Evolutionary conservation across 2,329 filamentous ascomycete genomes (phyloP).

Genomic region (Chalara sp.): DNA sequence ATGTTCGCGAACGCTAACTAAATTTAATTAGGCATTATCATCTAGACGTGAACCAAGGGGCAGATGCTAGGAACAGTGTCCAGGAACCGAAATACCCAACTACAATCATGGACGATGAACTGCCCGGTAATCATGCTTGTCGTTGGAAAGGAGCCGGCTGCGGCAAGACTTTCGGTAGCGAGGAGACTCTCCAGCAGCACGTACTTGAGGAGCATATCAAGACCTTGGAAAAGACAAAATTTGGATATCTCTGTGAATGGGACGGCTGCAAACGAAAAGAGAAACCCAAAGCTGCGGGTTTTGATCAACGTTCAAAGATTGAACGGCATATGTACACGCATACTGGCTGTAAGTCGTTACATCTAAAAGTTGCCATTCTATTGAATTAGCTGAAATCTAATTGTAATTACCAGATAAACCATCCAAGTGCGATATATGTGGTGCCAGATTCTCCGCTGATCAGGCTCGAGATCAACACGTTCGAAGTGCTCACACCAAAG

Average conservation of each 20-base stretch:
- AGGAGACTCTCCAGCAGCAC: conserved; percentile 48
- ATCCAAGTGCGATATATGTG: conserved; percentile 48
- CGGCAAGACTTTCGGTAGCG: conserved; percentile 12
- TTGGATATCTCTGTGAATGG: conserved; percentile 51
- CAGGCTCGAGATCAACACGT: conserved; percentile 62
- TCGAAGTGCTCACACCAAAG: conserved; percentile 58
- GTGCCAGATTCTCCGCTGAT: conserved; percentile 54
- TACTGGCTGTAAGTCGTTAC: conserved; percentile 49
- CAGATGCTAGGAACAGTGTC: background rate
- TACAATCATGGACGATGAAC: background rate
- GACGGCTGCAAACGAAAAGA: conserved; percentile 41
- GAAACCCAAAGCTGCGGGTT: conserved; percentile 34
- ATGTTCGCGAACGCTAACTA: no score
- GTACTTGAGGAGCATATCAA: conserved; percentile 44
- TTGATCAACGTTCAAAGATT: conserved; percentile 55
- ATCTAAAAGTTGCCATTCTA: background rate
- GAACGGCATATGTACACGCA: conserved; percentile 60
- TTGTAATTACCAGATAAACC: conserved; percentile 45
- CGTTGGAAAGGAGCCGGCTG: conserved; percentile 19
- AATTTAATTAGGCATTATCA: no score
- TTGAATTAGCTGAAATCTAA: conserved; percentile 3
- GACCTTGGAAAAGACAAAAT: conserved; percentile 33
- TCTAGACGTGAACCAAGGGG: no score
- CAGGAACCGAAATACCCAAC: background rate
- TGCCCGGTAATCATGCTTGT: conserved; percentile 12